These are phyloP conservation scores for Candida ponderosae DNA, from an alignment of 805 yeast species.

Conservation along the genomic window DNA sequence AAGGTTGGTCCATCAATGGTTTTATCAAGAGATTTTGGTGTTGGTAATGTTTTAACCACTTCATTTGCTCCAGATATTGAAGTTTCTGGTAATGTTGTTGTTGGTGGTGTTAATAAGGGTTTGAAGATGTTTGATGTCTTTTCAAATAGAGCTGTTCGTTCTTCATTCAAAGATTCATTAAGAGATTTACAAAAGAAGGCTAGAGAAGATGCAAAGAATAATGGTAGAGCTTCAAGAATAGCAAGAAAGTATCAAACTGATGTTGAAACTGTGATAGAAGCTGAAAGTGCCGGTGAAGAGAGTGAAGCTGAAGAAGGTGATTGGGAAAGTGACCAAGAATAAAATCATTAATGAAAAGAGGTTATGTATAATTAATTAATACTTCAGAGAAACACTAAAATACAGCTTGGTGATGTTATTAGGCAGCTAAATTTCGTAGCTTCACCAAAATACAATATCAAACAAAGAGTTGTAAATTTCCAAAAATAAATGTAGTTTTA, in stretches of 20 bases:
- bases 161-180: conserved; percentile 55
- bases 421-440: too few relatives aligned
- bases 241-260: conserved; percentile 60
- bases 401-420: too few relatives aligned
- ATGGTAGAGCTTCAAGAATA: conserved; percentile 63
- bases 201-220: conserved; percentile 42
- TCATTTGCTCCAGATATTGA: conserved; percentile 84
- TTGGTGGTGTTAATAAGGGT: conserved; percentile 83
- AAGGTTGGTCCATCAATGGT: conserved; percentile 70
- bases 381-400: too few relatives aligned
- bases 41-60: conserved; percentile 82
- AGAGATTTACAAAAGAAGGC: conserved; percentile 47
- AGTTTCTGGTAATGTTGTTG: conserved; percentile 72
- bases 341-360: too few relatives aligned
- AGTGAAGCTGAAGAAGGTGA: conserved; percentile 50
- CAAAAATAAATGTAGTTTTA: too few relatives aligned
- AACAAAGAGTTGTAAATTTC: too few relatives aligned
- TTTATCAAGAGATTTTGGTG: conserved; percentile 83
- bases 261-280: conserved; percentile 50
- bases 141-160: conserved; percentile 72
- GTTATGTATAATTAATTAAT: too few relatives aligned
- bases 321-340: conserved; percentile 15
- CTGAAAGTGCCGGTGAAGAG: conserved; percentile 58
- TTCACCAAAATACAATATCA: too few relatives aligned
- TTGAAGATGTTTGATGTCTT: conserved; percentile 91